Percentiles rank a stretch among this genome's conserved stretches.
Conservation (phyloP, 352 stramenopile genomes). For the Thalassiosira ordinaria region DNA sequence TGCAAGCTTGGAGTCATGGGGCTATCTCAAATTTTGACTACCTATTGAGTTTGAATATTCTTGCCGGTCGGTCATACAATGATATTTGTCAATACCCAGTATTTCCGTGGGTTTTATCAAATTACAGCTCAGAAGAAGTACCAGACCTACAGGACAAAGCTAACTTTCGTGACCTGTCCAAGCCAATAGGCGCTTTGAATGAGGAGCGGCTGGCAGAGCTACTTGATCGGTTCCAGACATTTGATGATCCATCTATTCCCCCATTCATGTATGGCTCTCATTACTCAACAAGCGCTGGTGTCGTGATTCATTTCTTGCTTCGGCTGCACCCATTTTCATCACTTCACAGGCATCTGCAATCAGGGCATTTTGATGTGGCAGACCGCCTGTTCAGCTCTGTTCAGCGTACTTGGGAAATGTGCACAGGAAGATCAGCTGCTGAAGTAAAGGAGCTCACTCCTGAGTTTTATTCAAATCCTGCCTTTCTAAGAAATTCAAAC, state of each 20-base stretch:
- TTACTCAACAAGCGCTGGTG: conserved; percentile 96
- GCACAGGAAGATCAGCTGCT: conserved; percentile 91
- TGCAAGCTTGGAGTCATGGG: conserved; percentile 82
- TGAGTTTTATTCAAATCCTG: conserved; percentile 96
- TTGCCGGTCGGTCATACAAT: conserved; percentile 96
- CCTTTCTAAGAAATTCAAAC: conserved; percentile 96
- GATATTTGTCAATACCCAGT: conserved; percentile 84
- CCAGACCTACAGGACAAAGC: conserved; percentile 90
- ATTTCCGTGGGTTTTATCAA: conserved; percentile 96
- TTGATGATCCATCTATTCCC: conserved; percentile 88
- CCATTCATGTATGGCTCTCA: conserved; percentile 92
- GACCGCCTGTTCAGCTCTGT: conserved; percentile 97
- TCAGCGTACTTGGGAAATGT: conserved; percentile 94
- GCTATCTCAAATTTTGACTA: conserved; percentile 93
- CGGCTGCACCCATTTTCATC: conserved; percentile 95
- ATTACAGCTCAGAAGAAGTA: conserved; percentile 93
- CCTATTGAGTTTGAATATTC: conserved; percentile 94
- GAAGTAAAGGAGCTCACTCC: conserved; percentile 99
- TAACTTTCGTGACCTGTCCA: conserved; percentile 95
- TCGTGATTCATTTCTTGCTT: conserved; percentile 98
- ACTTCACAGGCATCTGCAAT: conserved; percentile 93
- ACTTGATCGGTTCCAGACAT: conserved; percentile 87
- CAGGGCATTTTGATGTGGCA: conserved; percentile 96
- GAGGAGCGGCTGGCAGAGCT: conserved; percentile 85
- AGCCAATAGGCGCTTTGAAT: conserved; percentile 97